Conservation (phyloP, 805 yeast genomes). For the Candida pseudofarinosa region DNA sequence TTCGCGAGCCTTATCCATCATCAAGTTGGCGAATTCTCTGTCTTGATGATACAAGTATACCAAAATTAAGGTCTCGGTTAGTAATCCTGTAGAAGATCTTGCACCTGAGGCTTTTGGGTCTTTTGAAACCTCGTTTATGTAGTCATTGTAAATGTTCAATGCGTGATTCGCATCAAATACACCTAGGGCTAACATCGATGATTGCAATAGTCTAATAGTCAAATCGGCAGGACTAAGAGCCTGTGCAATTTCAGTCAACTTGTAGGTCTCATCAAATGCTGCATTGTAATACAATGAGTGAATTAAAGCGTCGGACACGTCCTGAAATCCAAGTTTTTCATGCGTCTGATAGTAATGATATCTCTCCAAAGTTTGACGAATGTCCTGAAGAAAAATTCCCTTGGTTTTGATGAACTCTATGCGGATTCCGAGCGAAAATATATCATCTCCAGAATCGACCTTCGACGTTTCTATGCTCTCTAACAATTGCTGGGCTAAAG, state of each 20-base stretch:
- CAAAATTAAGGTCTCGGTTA: constrained; percentile 46
- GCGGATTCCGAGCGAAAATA: constrained; percentile 29
- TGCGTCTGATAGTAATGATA: constrained; percentile 38
- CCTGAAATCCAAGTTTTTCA: constrained; percentile 36
- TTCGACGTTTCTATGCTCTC: constrained; percentile 1
- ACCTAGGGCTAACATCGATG: constrained; percentile 39
- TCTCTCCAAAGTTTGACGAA: constrained; percentile 29
- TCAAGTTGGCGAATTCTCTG: constrained; percentile 50
- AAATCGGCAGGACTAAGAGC: constrained; percentile 25
- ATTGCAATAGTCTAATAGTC: constrained; percentile 33
- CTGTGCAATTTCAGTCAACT: constrained; percentile 35
- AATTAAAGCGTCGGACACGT: constrained; percentile 38
- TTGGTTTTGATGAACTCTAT: constrained; percentile 27
- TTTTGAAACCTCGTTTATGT: constrained; percentile 34
- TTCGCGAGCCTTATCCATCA: constrained; percentile 44
- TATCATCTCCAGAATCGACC: constrained; percentile 20
- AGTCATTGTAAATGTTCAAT: constrained; percentile 43
- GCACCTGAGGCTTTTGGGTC: constrained; percentile 22
- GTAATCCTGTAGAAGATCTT: constrained; percentile 39
- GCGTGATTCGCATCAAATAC: constrained; percentile 36
- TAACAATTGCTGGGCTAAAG: not conserved
- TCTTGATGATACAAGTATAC: constrained; percentile 43
- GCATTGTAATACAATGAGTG: constrained; percentile 40
- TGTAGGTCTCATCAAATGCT: constrained; percentile 24
- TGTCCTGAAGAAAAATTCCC: constrained; percentile 27